Percentiles rank a stretch among this genome's conserved stretches.
These are phyloP conservation scores for Chlamydomonas applanata DNA, from an alignment of 139 green algal genomes.

Conservation along the genomic window DNA sequence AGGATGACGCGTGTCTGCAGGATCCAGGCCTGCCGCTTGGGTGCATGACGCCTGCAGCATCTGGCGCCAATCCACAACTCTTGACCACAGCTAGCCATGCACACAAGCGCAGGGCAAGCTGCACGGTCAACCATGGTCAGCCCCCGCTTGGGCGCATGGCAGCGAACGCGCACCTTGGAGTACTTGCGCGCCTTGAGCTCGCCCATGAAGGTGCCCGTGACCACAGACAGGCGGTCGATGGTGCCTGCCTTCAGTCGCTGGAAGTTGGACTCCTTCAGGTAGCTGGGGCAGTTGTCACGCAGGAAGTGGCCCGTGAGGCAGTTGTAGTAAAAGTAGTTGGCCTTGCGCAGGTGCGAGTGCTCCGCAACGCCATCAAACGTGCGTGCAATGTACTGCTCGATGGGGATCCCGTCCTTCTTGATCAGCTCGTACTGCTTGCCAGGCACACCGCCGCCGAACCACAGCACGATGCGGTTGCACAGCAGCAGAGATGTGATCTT, in stretches of 20 bases:
- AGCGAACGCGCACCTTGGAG: constrained; percentile 67
- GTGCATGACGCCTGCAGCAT: too few species aligned
- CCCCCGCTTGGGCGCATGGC: too few species aligned
- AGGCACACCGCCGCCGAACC: constrained; percentile 93
- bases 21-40: too few species aligned
- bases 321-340: constrained; percentile 99
- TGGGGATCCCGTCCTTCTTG: constrained; percentile 77
- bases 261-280: constrained; percentile 82
- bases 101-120: too few species aligned
- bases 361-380: constrained; percentile 80
- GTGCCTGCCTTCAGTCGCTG: constrained; percentile 61
- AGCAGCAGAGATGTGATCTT: constrained; percentile 52
- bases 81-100: too few species aligned
- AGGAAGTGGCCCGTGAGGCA: constrained; percentile 91
- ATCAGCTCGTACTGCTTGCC: constrained; percentile 95
- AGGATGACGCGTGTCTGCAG: too few species aligned
- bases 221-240: constrained; percentile 75
- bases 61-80: too few species aligned
- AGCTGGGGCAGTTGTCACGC: constrained; percentile 92
- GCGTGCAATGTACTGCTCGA: constrained; percentile 84
- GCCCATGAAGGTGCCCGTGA: constrained; percentile 85
- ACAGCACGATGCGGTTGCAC: constrained; percentile 58
- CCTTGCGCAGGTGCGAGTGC: constrained; percentile 49
- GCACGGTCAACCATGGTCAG: too few species aligned
- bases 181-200: constrained; percentile 86